These are phyloP conservation scores for Kluyveromyces siamensis DNA, from an alignment of 805 yeast genomes.

Conservation along the genomic window DNA sequence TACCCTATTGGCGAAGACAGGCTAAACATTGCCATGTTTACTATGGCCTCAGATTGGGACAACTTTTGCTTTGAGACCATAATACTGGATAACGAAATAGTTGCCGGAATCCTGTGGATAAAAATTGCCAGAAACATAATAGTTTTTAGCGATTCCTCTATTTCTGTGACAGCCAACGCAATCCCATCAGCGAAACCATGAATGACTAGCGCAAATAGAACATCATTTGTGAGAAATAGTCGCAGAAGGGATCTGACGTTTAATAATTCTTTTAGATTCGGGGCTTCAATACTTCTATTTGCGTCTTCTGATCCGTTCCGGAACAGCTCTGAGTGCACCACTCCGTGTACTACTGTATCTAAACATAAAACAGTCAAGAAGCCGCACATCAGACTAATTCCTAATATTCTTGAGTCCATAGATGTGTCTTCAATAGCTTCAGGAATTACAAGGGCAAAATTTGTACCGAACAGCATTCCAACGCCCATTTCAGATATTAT, in stretches of 20 bases:
- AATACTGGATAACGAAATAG: constrained; percentile 48
- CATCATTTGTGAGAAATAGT: constrained; percentile 34
- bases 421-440: constrained; percentile 42
- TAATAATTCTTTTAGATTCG: constrained; percentile 12
- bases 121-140: constrained; percentile 48
- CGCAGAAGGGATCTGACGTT: constrained; percentile 19
- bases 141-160: constrained; percentile 30
- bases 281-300: background rate
- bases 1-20: constrained; percentile 28
- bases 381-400: constrained; percentile 41
- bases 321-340: background rate
- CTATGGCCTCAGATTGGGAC: constrained; percentile 29
- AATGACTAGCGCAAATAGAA: constrained; percentile 47
- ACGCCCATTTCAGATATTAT: constrained; percentile 41
- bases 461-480: constrained; percentile 48
- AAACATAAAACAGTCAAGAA: constrained; percentile 39
- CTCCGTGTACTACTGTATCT: constrained; percentile 29
- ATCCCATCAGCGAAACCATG: constrained; percentile 60
- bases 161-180: constrained; percentile 47
- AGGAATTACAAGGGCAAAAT: constrained; percentile 46
- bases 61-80: constrained; percentile 35
- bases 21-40: constrained; percentile 37
- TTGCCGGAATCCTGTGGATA: constrained; percentile 57
- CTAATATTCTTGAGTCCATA: constrained; percentile 31
- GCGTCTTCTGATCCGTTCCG: background rate